Percentiles rank a stretch among this genome's conserved stretches.
Conservation (phyloP, 345 rosid species). For the Gossypium arboreum region DNA sequence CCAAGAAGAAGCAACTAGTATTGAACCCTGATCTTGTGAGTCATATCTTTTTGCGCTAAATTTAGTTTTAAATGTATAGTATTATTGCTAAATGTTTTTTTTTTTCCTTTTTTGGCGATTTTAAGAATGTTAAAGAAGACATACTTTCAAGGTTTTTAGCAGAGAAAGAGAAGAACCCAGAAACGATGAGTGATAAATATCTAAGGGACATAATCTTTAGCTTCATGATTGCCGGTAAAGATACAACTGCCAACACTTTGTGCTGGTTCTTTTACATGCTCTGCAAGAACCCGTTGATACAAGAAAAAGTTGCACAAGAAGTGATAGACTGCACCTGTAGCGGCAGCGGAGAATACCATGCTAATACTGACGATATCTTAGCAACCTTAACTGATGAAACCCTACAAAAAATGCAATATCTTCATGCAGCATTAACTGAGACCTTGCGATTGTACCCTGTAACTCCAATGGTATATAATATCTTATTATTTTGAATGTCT, state of each 20-base stretch:
- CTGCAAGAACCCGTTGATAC: constrained; percentile 63
- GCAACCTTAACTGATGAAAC: constrained; percentile 35
- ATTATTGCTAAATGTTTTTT: neutral
- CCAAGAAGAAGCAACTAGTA: neutral
- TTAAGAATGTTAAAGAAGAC: constrained; percentile 50
- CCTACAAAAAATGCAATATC: constrained; percentile 66
- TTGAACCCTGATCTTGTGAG: neutral
- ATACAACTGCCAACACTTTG: constrained; percentile 50
- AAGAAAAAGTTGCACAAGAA: constrained; percentile 59
- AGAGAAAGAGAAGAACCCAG: constrained; percentile 56
- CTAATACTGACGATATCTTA: constrained; percentile 33
- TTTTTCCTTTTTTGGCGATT: neutral
- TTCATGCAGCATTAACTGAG: constrained; percentile 74
- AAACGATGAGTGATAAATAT: constrained; percentile 52
- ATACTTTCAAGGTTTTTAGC: constrained; percentile 59
- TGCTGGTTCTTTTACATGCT: constrained; percentile 78
- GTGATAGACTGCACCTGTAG: constrained; percentile 34
- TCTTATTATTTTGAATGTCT: no score
- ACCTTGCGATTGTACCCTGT: constrained; percentile 69
- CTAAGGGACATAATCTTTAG: constrained; percentile 65
- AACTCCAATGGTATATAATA: constrained; percentile 47
- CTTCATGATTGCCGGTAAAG: constrained; percentile 77
- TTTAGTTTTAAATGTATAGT: no score
- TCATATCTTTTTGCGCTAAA: neutral
- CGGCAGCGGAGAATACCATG: constrained; percentile 14